Percentiles rank a stretch among this genome's conserved stretches.
Evolutionary conservation across 2,329 filamentous ascomycete genomes (phyloP).

Genomic region (Trichoderma endophyticum): DNA sequence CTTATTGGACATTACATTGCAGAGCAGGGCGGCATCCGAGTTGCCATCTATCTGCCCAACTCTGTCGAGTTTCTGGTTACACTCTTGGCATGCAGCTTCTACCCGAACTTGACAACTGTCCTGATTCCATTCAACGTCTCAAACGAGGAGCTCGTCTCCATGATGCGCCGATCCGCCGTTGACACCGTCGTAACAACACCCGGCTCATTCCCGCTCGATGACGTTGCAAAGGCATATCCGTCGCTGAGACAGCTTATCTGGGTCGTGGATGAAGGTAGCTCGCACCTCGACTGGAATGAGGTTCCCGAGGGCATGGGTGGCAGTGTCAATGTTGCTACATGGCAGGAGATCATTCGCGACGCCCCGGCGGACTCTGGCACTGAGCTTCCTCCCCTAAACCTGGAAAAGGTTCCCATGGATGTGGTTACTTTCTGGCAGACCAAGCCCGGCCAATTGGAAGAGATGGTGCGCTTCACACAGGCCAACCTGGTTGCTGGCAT

Average conservation of each 20-base stretch:
- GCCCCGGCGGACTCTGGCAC: conserved; percentile 54
- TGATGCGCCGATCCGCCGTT: conserved; percentile 69
- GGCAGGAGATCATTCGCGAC: conserved; percentile 84
- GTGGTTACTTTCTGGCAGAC: conserved; percentile 66
- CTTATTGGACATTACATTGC: conserved; percentile 76
- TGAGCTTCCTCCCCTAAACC: conserved; percentile 63
- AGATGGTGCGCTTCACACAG: conserved; percentile 80
- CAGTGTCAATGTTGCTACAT: conserved; percentile 78
- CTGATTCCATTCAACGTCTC: conserved; percentile 79
- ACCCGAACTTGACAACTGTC: conserved; percentile 73
- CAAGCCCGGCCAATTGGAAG: conserved; percentile 50
- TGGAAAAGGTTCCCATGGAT: conserved; percentile 50
- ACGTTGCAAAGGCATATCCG: conserved; percentile 65
- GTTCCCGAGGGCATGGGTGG: conserved; percentile 73
- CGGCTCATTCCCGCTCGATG: conserved; percentile 78
- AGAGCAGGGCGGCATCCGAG: conserved; percentile 67
- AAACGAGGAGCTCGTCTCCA: conserved; percentile 63
- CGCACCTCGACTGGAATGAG: conserved; percentile 94
- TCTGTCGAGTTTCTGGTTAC: conserved; percentile 81
- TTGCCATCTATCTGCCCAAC: conserved; percentile 90
- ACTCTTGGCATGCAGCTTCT: conserved; percentile 87
- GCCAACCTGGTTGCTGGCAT: conserved; percentile 84
- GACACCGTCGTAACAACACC: conserved; percentile 83
- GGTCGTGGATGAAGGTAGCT: conserved; percentile 87
- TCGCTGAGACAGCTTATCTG: conserved; percentile 77